Conservation (phyloP, 1,284 basidiomycete species). For the Filobasidium uniguttulatum region DNA sequence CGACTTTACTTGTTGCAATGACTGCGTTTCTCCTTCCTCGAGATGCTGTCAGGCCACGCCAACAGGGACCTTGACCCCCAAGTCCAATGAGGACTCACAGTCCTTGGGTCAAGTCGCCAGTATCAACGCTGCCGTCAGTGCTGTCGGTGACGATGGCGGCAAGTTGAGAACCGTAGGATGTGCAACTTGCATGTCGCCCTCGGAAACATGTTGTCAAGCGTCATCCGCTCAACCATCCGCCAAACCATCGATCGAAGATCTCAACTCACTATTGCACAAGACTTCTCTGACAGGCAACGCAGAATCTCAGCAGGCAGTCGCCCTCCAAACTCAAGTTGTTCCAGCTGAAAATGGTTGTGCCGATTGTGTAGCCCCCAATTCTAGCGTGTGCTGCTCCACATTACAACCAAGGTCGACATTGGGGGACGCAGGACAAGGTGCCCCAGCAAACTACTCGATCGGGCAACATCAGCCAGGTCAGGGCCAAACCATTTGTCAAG, state of each 20-base stretch:
- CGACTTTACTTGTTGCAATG: conserved; percentile 2
- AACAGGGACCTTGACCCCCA: background rate
- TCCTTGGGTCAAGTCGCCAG: too few species aligned
- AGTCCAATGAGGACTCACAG: background rate
- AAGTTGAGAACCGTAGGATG: background rate
- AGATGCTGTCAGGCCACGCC: conserved; percentile 7
- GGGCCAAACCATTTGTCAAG: too few species aligned
- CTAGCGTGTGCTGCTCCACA: conserved; percentile 12
- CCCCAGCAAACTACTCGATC: too few species aligned
- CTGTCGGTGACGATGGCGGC: background rate
- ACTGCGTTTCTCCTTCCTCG: conserved; percentile 9
- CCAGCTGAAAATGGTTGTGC: conserved; percentile 2
- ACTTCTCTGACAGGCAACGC: background rate
- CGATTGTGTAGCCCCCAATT: conserved; percentile 3
- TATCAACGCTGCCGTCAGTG: too few species aligned
- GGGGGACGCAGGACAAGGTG: background rate
- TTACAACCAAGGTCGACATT: conserved; percentile 8
- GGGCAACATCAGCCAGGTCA: too few species aligned
- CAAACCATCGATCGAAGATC: background rate
- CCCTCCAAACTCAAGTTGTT: too few species aligned
- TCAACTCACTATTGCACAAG: too few species aligned
- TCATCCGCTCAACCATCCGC: background rate
- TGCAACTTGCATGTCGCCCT: conserved; percentile 6
- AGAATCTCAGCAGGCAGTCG: too few species aligned
- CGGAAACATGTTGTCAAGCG: conserved; percentile 11